Percentiles rank a stretch among this genome's conserved stretches.
Evolutionary conservation across 2,329 filamentous ascomycete species (phyloP).

Genomic region (Fusarium heterosporum): DNA sequence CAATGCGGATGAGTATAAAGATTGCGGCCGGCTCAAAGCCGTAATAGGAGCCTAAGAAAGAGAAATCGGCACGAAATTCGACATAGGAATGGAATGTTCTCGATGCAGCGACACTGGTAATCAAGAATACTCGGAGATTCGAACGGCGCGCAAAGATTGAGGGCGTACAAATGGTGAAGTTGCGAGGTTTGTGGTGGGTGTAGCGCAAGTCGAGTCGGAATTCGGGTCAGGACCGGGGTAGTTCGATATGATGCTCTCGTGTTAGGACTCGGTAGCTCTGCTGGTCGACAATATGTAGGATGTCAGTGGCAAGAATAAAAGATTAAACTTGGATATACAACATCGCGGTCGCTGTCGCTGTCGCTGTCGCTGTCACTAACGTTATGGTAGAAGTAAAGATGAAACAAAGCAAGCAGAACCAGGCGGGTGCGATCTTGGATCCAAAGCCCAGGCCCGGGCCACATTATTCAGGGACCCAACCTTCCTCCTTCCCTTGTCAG

Average conservation of each 20-base stretch:
- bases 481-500: constrained; percentile 30
- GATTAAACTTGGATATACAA: not conserved
- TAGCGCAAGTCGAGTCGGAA: constrained; percentile 13
- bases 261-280: not conserved
- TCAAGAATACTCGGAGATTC: constrained; percentile 22
- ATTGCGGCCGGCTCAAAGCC: constrained; percentile 33
- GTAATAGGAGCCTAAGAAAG: constrained; percentile 33
- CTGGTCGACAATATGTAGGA: not conserved
- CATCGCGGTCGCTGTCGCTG: not conserved
- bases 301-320: not conserved
- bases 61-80: constrained; percentile 16
- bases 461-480: constrained; percentile 35
- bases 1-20: constrained; percentile 13
- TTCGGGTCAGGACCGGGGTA: not conserved
- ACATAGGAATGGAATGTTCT: constrained; percentile 34
- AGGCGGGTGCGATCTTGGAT: constrained; percentile 23
- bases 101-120: constrained; percentile 14
- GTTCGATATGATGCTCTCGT: not conserved
- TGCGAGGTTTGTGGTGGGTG: constrained; percentile 20
- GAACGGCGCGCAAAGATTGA: constrained; percentile 26
- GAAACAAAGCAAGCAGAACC: constrained; percentile 19
- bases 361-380: not conserved
- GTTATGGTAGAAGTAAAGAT: constrained; percentile 31
- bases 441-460: constrained; percentile 12
- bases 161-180: constrained; percentile 8